Conservation (phyloP, 441 rosid genomes). For the Populus trichocarpa region DNA sequence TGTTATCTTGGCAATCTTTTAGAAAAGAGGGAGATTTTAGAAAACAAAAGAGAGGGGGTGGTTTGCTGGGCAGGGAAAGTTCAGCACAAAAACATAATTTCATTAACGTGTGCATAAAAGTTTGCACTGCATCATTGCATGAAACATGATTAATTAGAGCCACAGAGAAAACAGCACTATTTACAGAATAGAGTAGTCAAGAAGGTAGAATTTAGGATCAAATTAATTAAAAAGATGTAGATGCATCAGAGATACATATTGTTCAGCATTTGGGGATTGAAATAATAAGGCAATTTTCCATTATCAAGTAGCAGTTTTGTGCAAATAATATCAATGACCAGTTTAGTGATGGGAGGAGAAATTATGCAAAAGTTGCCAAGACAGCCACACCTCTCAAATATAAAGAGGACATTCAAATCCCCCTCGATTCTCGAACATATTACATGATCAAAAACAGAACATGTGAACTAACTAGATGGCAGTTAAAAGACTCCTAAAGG, state of each 20-base stretch:
- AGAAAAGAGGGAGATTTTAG: neutral
- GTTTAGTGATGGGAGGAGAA: neutral
- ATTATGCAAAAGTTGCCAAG: neutral
- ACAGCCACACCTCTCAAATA: neutral
- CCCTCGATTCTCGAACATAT: neutral
- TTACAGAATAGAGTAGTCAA: neutral
- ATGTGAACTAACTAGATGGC: neutral
- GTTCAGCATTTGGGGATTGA: neutral
- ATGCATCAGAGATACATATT: neutral
- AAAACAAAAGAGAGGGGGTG: neutral
- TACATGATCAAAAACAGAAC: neutral
- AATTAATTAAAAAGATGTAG: neutral
- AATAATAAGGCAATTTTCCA: neutral
- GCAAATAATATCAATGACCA: neutral
- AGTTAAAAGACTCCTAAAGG: neutral
- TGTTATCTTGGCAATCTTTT: no score
- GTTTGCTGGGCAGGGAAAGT: neutral
- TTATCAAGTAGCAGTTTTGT: neutral
- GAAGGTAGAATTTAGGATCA: neutral
- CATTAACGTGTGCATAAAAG: neutral
- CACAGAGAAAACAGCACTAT: neutral
- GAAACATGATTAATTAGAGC: neutral
- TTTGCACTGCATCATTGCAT: neutral
- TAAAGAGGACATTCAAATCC: neutral
- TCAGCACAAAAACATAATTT: neutral